Evolutionary conservation across 108 stramenopile genomes (phyloP), one percentile per base, ranked within the genome.

Genomic region (Epipyxis sp.): DNA sequence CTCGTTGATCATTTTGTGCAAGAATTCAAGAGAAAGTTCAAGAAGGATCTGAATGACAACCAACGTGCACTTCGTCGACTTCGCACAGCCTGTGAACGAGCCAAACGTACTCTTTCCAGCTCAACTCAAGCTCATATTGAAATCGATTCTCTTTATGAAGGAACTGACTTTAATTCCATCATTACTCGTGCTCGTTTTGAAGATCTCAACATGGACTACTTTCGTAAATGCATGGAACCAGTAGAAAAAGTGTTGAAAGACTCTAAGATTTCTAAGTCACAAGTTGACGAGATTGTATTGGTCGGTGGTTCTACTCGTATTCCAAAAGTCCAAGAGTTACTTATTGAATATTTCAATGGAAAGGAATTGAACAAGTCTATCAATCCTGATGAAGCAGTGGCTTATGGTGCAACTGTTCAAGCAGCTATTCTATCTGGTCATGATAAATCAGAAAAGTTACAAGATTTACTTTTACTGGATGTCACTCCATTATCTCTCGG

Each of bases 271-370:
- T 77, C 74, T 40, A 94, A 94, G 83, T 76, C 50, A n/a, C 94
- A 97, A 54, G 90, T 98, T 58, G 93, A 98, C 82, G 88, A 96
- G 81, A 90, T 98, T 54, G 94, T 98, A 29, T 86, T 98, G 34
- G 98, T 98, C 1, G 98, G 98, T 50, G 95, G 96, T 10, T 98
- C 97, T 42, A 98, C 97, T 3, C 91, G 97, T 59, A 98, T 96
- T 78, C 97, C 97, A 39, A 92, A 92, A 83, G 89, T 98, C 13
- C 96, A 96, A 85, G 62, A 82, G 57, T 84, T 98, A 42, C 77
- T 98, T 46, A 92, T 90, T 69, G 95, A 96, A 62, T 97, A 82
- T 84, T 98, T 97, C 86, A 90, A 89, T 62, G 96, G 98, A 44
- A 98, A 97, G 88, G 94, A 96, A 81, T 88, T 90, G 0, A 88